Conservation (phyloP, 306 rosid species). For the Amphicarpaea edgeworthii region DNA sequence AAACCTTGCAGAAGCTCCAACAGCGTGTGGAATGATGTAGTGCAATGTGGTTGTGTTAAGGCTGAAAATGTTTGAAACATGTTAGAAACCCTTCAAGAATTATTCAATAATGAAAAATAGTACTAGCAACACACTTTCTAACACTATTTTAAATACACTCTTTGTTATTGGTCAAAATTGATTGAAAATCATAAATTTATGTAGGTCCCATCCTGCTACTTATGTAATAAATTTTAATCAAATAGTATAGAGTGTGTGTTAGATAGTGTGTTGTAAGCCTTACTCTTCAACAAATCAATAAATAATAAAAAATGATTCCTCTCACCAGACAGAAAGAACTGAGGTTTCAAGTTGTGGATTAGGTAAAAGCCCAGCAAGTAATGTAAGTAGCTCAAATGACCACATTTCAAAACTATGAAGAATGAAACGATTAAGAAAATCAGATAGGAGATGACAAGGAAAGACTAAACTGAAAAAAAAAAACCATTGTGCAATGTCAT, state of each 20-base stretch:
- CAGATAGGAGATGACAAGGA: neutral
- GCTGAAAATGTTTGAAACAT: conserved; percentile 46
- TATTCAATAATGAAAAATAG: neutral
- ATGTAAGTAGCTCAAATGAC: conserved; percentile 69
- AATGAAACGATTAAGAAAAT: conserved; percentile 1
- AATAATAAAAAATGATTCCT: neutral
- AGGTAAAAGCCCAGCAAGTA: conserved; percentile 69
- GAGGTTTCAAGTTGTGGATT: conserved; percentile 69
- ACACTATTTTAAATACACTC: too few relatives aligned
- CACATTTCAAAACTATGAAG: conserved; percentile 69
- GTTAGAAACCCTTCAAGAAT: conserved; percentile 28
- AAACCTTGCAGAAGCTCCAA: conserved; percentile 75
- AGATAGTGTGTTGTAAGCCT: neutral
- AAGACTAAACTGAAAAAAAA: conserved; percentile 7
- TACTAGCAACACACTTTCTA: neutral
- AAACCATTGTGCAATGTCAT: neutral
- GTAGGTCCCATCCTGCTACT: neutral
- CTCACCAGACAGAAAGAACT: conserved; percentile 67
- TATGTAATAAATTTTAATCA: neutral
- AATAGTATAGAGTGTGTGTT: neutral
- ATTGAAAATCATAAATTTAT: neutral
- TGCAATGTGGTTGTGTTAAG: conserved; percentile 61
- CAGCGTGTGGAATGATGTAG: conserved; percentile 60
- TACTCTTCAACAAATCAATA: neutral
- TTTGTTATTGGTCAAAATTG: neutral